Percentiles rank a stretch among this genome's conserved stretches.
These are phyloP conservation scores for Ochetophila trinervis DNA, from an alignment of 306 rosid genomes.

Conservation along the genomic window DNA sequence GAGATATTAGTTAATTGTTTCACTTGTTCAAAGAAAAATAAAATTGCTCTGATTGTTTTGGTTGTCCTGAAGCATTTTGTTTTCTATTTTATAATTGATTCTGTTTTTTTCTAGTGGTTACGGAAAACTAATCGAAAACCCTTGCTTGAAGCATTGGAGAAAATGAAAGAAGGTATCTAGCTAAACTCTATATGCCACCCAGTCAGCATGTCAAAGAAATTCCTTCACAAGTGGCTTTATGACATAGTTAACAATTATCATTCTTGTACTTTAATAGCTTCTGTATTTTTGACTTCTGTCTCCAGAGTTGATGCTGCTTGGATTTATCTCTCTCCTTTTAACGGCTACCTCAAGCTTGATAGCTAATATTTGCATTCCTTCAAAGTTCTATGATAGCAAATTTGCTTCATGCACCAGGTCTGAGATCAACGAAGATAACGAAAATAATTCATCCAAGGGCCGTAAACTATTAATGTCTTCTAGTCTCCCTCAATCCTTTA, in stretches of 20 bases:
- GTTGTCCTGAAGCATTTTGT: background rate
- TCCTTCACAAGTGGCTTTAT: constrained; percentile 4
- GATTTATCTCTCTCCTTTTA: constrained; percentile 92
- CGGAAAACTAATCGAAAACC: constrained; percentile 86
- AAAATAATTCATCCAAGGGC: constrained; percentile 38
- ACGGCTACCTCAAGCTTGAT: constrained; percentile 90
- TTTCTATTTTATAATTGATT: background rate
- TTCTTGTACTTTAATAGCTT: constrained; percentile 4
- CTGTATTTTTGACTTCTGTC: constrained; percentile 25
- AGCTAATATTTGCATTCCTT: constrained; percentile 85
- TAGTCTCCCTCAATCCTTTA: constrained; percentile 39
- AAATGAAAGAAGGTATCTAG: constrained; percentile 90
- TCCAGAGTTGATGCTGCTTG: constrained; percentile 97
- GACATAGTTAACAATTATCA: constrained; percentile 3
- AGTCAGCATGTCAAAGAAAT: background rate
- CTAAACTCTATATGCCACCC: constrained; percentile 12
- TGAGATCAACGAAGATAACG: constrained; percentile 63
- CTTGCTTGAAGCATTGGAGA: constrained; percentile 91
- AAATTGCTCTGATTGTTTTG: no score
- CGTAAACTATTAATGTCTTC: constrained; percentile 61
- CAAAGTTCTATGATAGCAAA: constrained; percentile 67
- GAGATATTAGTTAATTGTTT: background rate
- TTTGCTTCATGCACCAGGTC: constrained; percentile 80
- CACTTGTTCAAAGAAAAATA: background rate
- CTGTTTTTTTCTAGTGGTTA: constrained; percentile 65